Evolutionary conservation across 1,284 basidiomycete species (phyloP).

Genomic region (Leccinum pachyderme): DNA sequence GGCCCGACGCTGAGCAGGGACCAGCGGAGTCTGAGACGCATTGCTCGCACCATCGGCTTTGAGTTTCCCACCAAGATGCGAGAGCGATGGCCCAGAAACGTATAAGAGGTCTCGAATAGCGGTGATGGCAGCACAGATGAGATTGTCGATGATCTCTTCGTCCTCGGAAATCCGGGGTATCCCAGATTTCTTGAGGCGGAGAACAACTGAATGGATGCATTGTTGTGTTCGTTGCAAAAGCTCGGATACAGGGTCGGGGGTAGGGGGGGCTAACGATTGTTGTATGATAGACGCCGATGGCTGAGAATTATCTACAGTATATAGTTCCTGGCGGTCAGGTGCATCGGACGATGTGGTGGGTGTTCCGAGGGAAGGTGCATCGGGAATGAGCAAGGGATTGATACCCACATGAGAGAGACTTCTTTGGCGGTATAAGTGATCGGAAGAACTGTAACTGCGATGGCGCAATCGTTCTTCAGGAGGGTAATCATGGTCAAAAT

Average conservation of each 20-base stretch:
- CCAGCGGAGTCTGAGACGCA: conserved; percentile 34
- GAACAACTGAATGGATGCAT: conserved; percentile 27
- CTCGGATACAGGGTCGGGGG: conserved; percentile 28
- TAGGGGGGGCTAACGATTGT: conserved; percentile 7
- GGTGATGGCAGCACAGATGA: conserved; percentile 26
- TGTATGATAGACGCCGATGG: background rate
- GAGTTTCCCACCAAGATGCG: conserved; percentile 18
- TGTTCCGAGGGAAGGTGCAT: conserved; percentile 8
- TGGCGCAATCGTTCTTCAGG: conserved; percentile 13
- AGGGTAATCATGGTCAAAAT: conserved; percentile 10
- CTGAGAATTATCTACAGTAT: background rate
- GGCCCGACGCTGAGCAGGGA: conserved; percentile 36
- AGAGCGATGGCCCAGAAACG: conserved; percentile 33
- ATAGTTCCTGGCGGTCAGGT: conserved; percentile 6
- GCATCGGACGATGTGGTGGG: conserved; percentile 4
- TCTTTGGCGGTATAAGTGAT: background rate
- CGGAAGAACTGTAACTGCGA: conserved; percentile 18
- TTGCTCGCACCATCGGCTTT: conserved; percentile 20
- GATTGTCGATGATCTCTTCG: conserved; percentile 29
- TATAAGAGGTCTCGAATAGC: conserved; percentile 35
- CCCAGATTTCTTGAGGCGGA: conserved; percentile 30
- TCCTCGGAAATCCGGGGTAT: conserved; percentile 25
- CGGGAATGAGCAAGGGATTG: background rate
- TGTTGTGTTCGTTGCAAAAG: conserved; percentile 24
- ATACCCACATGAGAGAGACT: background rate